phyloP scores from a whole-genome alignment of 805 yeast species.

The Hanseniaspora singularis region DNA sequence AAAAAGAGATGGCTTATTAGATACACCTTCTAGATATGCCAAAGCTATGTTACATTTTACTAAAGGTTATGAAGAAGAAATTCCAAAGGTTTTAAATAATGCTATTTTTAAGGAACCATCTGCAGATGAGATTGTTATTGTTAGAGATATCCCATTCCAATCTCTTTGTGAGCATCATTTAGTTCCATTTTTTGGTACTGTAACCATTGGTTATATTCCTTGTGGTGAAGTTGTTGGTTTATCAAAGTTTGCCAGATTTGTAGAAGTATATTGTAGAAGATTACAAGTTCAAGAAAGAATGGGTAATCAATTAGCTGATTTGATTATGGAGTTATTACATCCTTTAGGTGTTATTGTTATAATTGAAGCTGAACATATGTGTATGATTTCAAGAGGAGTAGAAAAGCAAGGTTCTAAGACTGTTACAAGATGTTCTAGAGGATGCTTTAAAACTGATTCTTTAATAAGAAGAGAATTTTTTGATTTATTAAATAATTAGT shows the following conservation, averaged over 20 bases:
- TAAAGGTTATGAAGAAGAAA: slow-evolving; percentile 90
- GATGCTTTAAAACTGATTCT: slow-evolving; percentile 85
- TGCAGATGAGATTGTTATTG: slow-evolving; percentile 98
- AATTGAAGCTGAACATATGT: slow-evolving; percentile 96
- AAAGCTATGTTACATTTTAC: slow-evolving; percentile 93
- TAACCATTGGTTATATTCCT: slow-evolving; percentile 96
- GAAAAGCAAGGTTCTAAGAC: slow-evolving; percentile 92
- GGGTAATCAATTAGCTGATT: slow-evolving; percentile 96
- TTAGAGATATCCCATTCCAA: slow-evolving; percentile 81
- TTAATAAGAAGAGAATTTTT: slow-evolving; percentile 94
- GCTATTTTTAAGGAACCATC: slow-evolving; percentile 91
- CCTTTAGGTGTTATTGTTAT: slow-evolving; percentile 98
- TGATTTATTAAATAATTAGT: slow-evolving; percentile 1
- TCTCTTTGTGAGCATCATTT: slow-evolving; percentile 95
- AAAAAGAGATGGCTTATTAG: slow-evolving; percentile 74
- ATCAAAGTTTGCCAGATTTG: slow-evolving; percentile 84
- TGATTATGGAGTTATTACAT: slow-evolving; percentile 74
- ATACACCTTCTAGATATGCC: slow-evolving; percentile 94
- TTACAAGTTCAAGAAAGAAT: slow-evolving; percentile 96
- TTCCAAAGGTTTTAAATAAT: slow-evolving; percentile 68
- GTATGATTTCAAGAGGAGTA: slow-evolving; percentile 97
- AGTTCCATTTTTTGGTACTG: slow-evolving; percentile 95
- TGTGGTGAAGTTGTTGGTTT: slow-evolving; percentile 85
- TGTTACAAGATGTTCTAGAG: slow-evolving; percentile 92
- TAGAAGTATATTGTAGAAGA: slow-evolving; percentile 93